phyloP scores from a whole-genome alignment of 2,329 filamentous ascomycete genomes.

The Stachybotrys echinatus region DNA sequence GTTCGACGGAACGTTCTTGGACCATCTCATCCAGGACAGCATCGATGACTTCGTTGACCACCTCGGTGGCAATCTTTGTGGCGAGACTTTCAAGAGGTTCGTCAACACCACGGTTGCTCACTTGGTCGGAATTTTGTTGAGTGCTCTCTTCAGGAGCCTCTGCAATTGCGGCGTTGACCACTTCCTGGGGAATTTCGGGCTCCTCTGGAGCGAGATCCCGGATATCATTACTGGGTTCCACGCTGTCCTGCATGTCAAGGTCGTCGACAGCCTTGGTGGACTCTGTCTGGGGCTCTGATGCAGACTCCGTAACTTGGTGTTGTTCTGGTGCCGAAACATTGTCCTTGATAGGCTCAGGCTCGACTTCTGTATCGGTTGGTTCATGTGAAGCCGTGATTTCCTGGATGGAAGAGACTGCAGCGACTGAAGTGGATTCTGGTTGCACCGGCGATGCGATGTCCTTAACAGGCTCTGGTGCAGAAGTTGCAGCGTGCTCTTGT shows the following conservation, averaged over 20 bases:
- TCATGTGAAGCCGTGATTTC: background rate
- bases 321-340: background rate
- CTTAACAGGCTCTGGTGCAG: background rate
- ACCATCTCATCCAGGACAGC: background rate
- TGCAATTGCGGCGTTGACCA: background rate
- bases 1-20: background rate
- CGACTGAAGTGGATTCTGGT: background rate
- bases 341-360: background rate
- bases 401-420: background rate
- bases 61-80: background rate
- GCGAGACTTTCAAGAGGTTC: background rate
- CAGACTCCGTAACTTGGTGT: background rate
- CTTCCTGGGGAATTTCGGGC: background rate
- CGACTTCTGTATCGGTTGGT: background rate
- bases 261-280: background rate
- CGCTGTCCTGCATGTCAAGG: background rate
- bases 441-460: background rate
- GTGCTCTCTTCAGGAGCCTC: background rate
- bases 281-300: background rate
- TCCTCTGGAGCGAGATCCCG: background rate
- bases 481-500: background rate
- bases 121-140: background rate
- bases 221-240: background rate
- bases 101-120: background rate
- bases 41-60: background rate